phyloP scores from a whole-genome alignment of 1,139 yeast species.

The Tardiomyces blankii region DNA sequence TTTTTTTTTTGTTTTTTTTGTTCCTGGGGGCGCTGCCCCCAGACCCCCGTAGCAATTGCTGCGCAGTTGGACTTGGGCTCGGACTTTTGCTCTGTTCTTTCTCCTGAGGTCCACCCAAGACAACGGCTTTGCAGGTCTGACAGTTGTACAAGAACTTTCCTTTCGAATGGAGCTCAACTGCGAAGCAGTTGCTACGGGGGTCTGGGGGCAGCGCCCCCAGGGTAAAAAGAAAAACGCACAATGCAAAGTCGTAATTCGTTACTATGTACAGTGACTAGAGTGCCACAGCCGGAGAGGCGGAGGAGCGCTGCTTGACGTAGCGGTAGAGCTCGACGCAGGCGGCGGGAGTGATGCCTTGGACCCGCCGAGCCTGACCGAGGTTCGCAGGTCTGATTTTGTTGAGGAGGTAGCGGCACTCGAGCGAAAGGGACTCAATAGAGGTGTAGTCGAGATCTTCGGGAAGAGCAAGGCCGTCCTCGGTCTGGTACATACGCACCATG shows the following conservation, averaged over 20 bases:
- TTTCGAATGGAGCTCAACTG: no score
- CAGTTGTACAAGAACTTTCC: no score
- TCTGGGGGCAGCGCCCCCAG: no score
- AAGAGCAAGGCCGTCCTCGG: conserved; percentile 64
- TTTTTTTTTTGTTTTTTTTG: no score
- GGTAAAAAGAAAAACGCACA: no score
- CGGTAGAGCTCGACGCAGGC: conserved; percentile 28
- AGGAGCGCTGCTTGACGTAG: conserved; percentile 10
- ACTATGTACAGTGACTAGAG: not conserved
- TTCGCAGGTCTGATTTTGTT: conserved; percentile 77
- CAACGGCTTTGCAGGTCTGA: no score
- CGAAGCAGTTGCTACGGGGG: no score
- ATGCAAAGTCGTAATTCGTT: not conserved
- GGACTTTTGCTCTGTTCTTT: no score
- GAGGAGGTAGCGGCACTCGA: conserved; percentile 61
- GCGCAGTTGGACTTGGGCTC: no score
- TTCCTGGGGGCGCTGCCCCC: no score
- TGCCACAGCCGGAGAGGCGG: not conserved
- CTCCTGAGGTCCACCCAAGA: no score
- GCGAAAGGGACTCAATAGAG: conserved; percentile 42
- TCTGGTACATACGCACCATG: conserved; percentile 63
- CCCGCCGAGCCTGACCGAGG: conserved; percentile 87
- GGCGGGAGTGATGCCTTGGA: conserved; percentile 85
- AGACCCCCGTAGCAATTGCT: no score
- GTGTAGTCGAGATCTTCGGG: conserved; percentile 59